phyloP scores from a whole-genome alignment of 2,329 filamentous ascomycete species.

The Exophiala sp. region DNA sequence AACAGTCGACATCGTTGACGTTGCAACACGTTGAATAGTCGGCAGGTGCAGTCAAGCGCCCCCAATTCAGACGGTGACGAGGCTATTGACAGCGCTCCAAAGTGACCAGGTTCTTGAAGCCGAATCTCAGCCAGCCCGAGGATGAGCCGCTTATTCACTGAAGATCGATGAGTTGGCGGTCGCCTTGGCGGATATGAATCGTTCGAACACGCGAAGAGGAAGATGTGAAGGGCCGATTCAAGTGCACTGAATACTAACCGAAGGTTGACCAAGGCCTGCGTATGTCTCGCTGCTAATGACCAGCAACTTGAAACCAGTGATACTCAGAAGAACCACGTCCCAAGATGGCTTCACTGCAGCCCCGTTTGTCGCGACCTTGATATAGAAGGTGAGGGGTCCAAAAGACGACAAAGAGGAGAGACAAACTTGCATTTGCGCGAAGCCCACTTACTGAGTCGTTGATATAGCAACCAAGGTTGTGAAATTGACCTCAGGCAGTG shows the following conservation, averaged over 20 bases:
- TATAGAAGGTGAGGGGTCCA: background rate
- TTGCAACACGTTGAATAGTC: too few relatives aligned
- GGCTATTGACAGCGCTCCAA: background rate
- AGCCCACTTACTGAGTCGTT: background rate
- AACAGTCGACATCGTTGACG: too few relatives aligned
- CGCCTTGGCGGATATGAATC: background rate
- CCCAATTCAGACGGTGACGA: background rate
- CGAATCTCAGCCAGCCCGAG: background rate
- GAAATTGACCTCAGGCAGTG: constrained; percentile 4
- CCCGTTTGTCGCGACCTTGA: background rate
- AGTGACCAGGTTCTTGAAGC: background rate
- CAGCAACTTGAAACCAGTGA: background rate
- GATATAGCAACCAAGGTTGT: background rate
- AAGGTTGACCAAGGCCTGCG: background rate
- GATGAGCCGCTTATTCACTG: background rate
- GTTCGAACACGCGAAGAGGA: background rate
- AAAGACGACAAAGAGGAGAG: background rate
- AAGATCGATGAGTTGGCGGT: background rate
- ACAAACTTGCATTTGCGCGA: background rate
- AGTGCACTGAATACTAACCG: background rate
- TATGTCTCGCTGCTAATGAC: background rate
- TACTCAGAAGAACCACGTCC: background rate
- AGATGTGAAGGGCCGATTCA: constrained; percentile 5
- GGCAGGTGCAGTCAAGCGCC: background rate
- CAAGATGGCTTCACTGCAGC: constrained; percentile 6